These are phyloP conservation scores for Coemansia sp. DNA, from an alignment of 192 early-diverging fungal species.

Conservation along the genomic window DNA sequence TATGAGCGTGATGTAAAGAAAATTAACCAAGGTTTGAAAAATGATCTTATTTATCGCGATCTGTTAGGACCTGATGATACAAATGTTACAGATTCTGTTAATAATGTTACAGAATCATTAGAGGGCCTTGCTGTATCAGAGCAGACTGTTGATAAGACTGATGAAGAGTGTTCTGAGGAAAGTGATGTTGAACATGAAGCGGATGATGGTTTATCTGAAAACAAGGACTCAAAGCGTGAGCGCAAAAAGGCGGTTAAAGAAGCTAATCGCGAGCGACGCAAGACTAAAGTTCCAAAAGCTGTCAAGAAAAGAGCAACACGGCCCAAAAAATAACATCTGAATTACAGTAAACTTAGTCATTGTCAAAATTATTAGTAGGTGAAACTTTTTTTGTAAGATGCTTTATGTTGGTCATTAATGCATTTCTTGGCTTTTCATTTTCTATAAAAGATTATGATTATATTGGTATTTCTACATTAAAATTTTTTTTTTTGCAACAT, in stretches of 20 bases:
- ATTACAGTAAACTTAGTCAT: neutral
- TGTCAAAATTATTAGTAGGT: neutral
- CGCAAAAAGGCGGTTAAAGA: constrained; percentile 87
- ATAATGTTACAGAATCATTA: constrained; percentile 2
- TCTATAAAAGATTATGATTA: neutral
- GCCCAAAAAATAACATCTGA: constrained; percentile 1
- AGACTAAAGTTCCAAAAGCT: constrained; percentile 92
- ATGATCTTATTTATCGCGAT: constrained; percentile 58
- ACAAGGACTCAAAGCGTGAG: constrained; percentile 86
- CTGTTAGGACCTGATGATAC: constrained; percentile 56
- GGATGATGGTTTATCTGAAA: constrained; percentile 75
- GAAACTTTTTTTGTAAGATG: neutral
- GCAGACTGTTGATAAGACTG: constrained; percentile 14
- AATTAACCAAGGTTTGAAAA: constrained; percentile 69
- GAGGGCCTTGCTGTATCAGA: neutral
- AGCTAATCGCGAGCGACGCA: constrained; percentile 85
- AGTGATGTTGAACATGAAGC: constrained; percentile 50
- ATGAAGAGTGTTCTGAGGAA: constrained; percentile 27
- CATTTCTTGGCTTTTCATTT: neutral
- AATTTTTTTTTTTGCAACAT: too few species aligned
- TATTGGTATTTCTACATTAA: neutral
- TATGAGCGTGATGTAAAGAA: constrained; percentile 78
- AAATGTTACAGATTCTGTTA: neutral
- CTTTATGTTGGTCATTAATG: neutral
- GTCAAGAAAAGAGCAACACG: constrained; percentile 78